These are phyloP conservation scores for Fusarium marasasianum DNA, from an alignment of 2,329 filamentous ascomycete genomes.

Conservation along the genomic window DNA sequence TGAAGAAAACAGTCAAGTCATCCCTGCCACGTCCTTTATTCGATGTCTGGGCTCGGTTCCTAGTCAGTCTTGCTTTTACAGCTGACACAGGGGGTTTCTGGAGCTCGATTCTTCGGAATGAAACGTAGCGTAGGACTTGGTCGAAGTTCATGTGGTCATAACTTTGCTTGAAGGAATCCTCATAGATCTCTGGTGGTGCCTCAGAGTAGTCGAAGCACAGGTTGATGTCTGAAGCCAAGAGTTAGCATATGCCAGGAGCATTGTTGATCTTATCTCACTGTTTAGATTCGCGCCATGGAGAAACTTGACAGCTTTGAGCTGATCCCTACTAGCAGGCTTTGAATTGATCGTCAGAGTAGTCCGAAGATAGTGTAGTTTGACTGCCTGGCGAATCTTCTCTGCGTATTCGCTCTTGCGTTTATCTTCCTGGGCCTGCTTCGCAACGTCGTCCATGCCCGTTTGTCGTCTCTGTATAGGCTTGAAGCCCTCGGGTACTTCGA, in stretches of 20 bases:
- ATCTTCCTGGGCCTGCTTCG: not conserved
- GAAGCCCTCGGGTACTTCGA: not conserved
- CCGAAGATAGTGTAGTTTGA: not conserved
- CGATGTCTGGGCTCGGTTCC: not conserved
- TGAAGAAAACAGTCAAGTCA: conserved; percentile 12
- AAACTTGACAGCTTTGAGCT: not conserved
- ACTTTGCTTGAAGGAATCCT: not conserved
- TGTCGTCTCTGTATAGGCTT: not conserved
- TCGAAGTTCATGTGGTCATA: not conserved
- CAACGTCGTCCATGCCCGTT: not conserved
- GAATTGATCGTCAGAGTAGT: not conserved
- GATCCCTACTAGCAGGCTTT: not conserved
- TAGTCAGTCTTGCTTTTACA: not conserved
- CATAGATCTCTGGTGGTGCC: not conserved
- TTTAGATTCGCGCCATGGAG: not conserved
- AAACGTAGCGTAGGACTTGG: not conserved
- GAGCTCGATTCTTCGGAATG: not conserved
- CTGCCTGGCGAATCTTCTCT: not conserved
- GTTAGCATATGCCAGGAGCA: not conserved
- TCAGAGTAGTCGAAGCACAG: not conserved
- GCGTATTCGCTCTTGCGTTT: not conserved
- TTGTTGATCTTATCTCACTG: not conserved
- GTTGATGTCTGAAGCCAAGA: not conserved
- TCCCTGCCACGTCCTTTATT: not conserved
- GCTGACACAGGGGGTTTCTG: not conserved